Evolutionary conservation across 2,329 filamentous ascomycete species (phyloP), one percentile per base, ranked within the genome.

Genomic region (Zymoseptoria tritici): DNA sequence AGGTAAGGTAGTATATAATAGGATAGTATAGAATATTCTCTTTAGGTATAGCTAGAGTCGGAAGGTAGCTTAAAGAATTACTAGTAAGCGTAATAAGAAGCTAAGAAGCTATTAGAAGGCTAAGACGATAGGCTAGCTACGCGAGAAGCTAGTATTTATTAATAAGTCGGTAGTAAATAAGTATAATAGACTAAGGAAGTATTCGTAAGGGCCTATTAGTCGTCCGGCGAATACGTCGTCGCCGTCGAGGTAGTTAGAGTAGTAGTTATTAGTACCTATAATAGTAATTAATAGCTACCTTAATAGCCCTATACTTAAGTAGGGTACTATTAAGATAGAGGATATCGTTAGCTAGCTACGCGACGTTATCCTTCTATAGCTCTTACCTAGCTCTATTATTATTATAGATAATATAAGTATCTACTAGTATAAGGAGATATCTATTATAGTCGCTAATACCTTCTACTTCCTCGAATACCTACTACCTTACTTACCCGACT

Each of bases 391-490:
- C 13, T n/a, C 49, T 9, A 56, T 56, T 20, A 29, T 56, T 31
- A 31, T 56, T 29, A 56, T 56, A 56, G 55, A 56, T 21, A 56
- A 56, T 22, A 22, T 46, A 9, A 50, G 6, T 2, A 56, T 56
- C 22, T 36, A 56, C n/a, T 24, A 31, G 29, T 50, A 49, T 21
- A 22, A 56, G 7, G 21, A 52, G 13, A 46, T 56, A 26, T 20
- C 49, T 22, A 4, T 8, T 26, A 56, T 56, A 49, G 31, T 52
- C 5, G 9, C 42, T 42, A 42, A 31, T 49, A 19, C 49, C 24
- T 16, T 22, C 20, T 52, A 56, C 29, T 24, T 7, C 8, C 24
- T 56, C 7, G 11, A 56, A 21, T 56, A 56, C 16, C 13, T 56
- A 51, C 49, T 9, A 7, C 36, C 36, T 9, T 56, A 56, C 22